Base-by-base conservation (phyloP, 495 filamentous ascomycete genomes). In the Penicillium macrosclerotiorum region DNA sequence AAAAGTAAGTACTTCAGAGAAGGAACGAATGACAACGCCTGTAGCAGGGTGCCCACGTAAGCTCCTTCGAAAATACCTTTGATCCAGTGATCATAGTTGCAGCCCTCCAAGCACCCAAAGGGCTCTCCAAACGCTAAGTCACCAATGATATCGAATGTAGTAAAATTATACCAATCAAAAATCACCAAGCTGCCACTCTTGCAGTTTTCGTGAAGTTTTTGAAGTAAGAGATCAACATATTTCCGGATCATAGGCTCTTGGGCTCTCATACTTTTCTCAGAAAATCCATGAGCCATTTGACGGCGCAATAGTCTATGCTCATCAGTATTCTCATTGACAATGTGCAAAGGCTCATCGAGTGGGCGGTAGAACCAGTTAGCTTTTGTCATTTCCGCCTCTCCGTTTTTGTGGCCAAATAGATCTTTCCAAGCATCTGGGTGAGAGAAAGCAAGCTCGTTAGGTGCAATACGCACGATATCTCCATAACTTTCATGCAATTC, bases 211-310 rank as follows among this genome's bases (percentile, higher is more conserved):
- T 20, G 16, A 2, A 47, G 44, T 20, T 19, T 20, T 22, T 47
- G 16, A 6, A 47, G 5, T 5, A 47, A 19, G 8, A 47, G 25
- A 39, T 39, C 27, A 4, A 37, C 18, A 13, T 37, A 47, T 4
- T 30, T 24, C 8, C 26, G 33, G 8, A 37, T 47, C 35, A 32
- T 22, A 25, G 20, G 52, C 45, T 78, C 73, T 34, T 76, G 75
- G 7, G 61, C 54, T 35, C 66, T 56, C 56, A 78, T 51, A 11
- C 62, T 51, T 24, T 68, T 66, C 9, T 78, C 75, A 3, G 72
- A 76, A 43, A 83, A 82, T 2, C 72, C 80, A 49, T 77, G 75
- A 0, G 75, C 65, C 44, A 82, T 58, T 23, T 71, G 70, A 5
- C 76, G 54, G 4, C 77, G 63, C 12, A 78, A 42, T 25, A 49